These are phyloP conservation scores for Beauveria sp. DNA, from an alignment of 2,329 filamentous ascomycete species.

Conservation along the genomic window DNA sequence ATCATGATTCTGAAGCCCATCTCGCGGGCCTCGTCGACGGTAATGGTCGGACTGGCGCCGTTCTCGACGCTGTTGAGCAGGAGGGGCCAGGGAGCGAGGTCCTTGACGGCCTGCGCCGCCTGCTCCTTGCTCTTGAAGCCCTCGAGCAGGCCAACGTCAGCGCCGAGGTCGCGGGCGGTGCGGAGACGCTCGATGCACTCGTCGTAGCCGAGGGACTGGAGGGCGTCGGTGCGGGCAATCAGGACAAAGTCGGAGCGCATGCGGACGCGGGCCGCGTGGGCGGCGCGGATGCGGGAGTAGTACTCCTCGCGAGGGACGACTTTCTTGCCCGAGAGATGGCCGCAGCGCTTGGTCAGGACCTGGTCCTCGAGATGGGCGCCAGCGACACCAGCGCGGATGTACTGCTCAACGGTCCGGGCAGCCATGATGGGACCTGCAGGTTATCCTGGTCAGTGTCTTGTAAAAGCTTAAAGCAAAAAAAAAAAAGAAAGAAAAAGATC, in stretches of 20 bases:
- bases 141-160: conserved; percentile 54
- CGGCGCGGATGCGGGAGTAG: conserved; percentile 47
- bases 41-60: conserved; percentile 47
- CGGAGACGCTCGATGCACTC: conserved; percentile 44
- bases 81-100: conserved; percentile 41
- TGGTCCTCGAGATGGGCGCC: conserved; percentile 57
- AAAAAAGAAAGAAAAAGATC: background rate
- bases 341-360: conserved; percentile 57
- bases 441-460: background rate
- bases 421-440: conserved; percentile 39
- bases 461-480: background rate
- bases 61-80: conserved; percentile 52
- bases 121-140: conserved; percentile 46
- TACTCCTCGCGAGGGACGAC: conserved; percentile 47
- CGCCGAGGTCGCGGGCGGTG: conserved; percentile 45
- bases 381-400: conserved; percentile 48
- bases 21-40: conserved; percentile 42
- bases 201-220: conserved; percentile 49
- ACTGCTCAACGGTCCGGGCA: conserved; percentile 42
- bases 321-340: conserved; percentile 54
- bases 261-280: conserved; percentile 39
- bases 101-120: conserved; percentile 36
- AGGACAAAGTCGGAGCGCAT: conserved; percentile 51
- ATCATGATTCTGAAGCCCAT: conserved; percentile 55
- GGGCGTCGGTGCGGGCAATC: conserved; percentile 57